Evolutionary conservation across 257 asterid species (phyloP), one percentile per base, ranked within the genome.

Genomic region (Solanum chiquidenum): DNA sequence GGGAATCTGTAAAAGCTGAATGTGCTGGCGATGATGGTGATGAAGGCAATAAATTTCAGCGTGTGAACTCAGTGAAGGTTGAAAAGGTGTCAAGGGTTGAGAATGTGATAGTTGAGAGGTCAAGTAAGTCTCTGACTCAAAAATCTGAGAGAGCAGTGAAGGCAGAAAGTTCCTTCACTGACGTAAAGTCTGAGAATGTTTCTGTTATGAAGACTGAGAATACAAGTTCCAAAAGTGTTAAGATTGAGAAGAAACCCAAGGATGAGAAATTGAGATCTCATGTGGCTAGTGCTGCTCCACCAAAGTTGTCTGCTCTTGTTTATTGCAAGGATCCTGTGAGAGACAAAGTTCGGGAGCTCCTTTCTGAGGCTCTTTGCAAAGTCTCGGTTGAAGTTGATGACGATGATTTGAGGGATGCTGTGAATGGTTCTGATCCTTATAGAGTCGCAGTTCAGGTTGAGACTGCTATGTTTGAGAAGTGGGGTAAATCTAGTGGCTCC

Each of bases 351-450:
- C 91, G 93, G 33, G 93, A 91, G 90, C 71, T 90, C 60, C 83
- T 91, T 60, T 88, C 93, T 25, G 91, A 88, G 74, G 94, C 93
- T 25, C 84, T 92, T 87, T 83, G 90, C 90, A 92, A 87, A 90
- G 94, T 92, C 12, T 8, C 60, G 1, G 38, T 66, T 71, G 92
- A 92, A 87, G 92, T 88, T 33, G 85, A 86, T n/a, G 92, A 89
- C 9, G 91, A 90, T 85, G 91, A 90, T 85, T 73, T 93, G 46
- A 95, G 83, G 80, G 90, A 89, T 34, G 89, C 83, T 71, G 98
- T 90, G 27, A 79, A 88, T 5, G 90, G 88, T 62, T 92, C 94
- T 38, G 99, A 97, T 87, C 99, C 99, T 25, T 88, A 92, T 34
- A 92, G 99, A 42, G 74, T 92, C 9, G 92, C 94, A 7, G 91